Conservation (phyloP, 2,329 filamentous ascomycete genomes). For the Sclerotinia borealis region DNA sequence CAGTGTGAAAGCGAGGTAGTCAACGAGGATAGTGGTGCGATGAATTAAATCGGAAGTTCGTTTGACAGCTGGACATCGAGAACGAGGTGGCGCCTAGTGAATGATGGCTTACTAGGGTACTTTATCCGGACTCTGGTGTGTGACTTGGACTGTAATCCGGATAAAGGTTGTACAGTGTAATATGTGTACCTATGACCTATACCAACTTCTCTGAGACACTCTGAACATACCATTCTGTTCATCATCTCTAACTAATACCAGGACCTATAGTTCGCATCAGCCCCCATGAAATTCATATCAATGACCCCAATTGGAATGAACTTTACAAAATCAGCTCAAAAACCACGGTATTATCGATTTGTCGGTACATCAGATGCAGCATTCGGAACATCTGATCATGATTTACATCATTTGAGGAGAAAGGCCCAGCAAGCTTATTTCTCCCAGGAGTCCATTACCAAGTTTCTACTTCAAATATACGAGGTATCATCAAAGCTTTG, state of each 20-base stretch:
- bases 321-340: slow-evolving; percentile 33
- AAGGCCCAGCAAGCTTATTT: slow-evolving; percentile 2
- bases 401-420: slow-evolving; percentile 18
- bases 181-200: too few species aligned
- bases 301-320: slow-evolving; percentile 34
- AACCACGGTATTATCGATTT: slow-evolving; percentile 11
- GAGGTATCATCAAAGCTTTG: background rate
- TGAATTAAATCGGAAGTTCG: background rate
- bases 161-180: too few species aligned
- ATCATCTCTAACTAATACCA: background rate
- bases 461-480: background rate
- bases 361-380: slow-evolving; percentile 7
- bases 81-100: too few species aligned
- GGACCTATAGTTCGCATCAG: slow-evolving; percentile 34
- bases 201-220: too few species aligned
- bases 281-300: slow-evolving; percentile 37
- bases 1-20: background rate
- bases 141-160: too few species aligned
- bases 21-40: background rate
- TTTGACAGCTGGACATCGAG: too few species aligned
- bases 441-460: background rate
- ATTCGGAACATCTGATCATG: slow-evolving; percentile 18
- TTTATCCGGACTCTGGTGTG: too few species aligned
- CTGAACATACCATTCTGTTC: background rate
- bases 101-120: too few species aligned